Evolutionary conservation across 2,329 filamentous ascomycete species (phyloP).

Genomic region (Purpureocillium takamizusanense): DNA sequence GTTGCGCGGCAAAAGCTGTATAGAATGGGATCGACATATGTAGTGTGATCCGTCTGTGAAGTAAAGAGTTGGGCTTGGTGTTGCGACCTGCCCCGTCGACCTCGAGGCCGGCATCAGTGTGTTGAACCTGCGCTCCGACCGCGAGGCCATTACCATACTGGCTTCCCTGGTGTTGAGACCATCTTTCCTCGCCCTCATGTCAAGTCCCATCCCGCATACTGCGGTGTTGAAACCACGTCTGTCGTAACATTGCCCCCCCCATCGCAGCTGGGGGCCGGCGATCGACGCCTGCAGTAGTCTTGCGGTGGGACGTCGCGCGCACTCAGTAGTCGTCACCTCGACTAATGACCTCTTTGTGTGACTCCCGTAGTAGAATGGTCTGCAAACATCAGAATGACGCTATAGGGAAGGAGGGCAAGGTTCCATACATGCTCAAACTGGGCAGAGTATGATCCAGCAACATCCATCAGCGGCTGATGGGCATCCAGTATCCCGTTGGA

Average conservation of each 20-base stretch:
- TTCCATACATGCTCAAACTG: conserved; percentile 49
- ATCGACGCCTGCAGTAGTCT: neutral
- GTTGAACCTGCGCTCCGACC: no score
- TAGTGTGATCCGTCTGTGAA: no score
- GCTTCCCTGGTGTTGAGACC: no score
- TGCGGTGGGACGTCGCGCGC: no score
- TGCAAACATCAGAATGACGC: conserved; percentile 12
- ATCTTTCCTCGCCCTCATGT: no score
- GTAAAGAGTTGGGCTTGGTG: no score
- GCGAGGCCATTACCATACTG: no score
- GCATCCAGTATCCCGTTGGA: conserved; percentile 47
- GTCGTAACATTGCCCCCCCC: no score
- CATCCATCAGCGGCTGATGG: conserved; percentile 47
- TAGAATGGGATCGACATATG: no score
- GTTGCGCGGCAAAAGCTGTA: no score
- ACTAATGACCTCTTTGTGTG: conserved; percentile 41
- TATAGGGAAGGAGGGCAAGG: neutral
- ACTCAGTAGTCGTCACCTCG: conserved; percentile 43
- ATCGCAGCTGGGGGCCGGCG: neutral
- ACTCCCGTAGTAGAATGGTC: conserved; percentile 36
- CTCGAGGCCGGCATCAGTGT: no score
- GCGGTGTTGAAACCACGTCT: conserved; percentile 4
- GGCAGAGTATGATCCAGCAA: conserved; percentile 51
- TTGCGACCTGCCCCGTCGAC: no score
- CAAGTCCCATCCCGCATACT: neutral